Evolutionary conservation across 768 basidiomycete genomes (phyloP).

Genomic region (Lactifluus pinguis): DNA sequence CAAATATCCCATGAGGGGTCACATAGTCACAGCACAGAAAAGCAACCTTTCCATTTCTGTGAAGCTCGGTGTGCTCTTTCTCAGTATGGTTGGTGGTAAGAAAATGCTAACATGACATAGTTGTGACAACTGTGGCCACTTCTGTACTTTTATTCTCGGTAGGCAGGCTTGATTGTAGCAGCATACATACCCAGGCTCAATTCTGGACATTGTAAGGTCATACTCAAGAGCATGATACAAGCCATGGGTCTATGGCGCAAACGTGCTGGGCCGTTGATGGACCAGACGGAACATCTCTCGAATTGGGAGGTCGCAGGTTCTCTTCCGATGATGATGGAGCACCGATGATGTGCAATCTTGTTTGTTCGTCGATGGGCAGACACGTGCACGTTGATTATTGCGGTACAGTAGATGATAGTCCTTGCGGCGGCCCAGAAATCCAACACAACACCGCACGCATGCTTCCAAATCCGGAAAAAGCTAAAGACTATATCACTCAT

Average conservation of each 20-base stretch:
- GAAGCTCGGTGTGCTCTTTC: constrained; percentile 32
- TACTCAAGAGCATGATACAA: constrained; percentile 52
- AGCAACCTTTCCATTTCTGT: constrained; percentile 43
- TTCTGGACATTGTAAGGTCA: constrained; percentile 34
- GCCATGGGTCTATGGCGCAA: constrained; percentile 54
- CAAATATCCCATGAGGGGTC: constrained; percentile 34
- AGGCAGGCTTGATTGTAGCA: background rate
- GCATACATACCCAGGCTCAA: background rate
- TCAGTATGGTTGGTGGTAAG: background rate
- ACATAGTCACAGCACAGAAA: constrained; percentile 41
- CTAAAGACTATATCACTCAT: constrained; percentile 50
- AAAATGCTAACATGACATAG: constrained; percentile 25
- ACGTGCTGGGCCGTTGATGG: constrained; percentile 51
- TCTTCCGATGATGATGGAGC: constrained; percentile 47
- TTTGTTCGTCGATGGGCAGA: constrained; percentile 48
- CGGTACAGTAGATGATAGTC: constrained; percentile 28
- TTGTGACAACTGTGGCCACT: constrained; percentile 48
- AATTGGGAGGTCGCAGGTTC: constrained; percentile 49
- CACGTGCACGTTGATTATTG: constrained; percentile 52
- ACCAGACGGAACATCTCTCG: constrained; percentile 39
- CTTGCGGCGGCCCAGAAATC: constrained; percentile 36
- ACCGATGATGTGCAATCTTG: constrained; percentile 53
- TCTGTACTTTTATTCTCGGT: constrained; percentile 50
- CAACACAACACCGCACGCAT: constrained; percentile 38
- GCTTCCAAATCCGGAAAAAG: constrained; percentile 35